These are phyloP conservation scores for Pezizomycotina sp. DNA, from an alignment of 2,329 filamentous ascomycete genomes.

Conservation along the genomic window DNA sequence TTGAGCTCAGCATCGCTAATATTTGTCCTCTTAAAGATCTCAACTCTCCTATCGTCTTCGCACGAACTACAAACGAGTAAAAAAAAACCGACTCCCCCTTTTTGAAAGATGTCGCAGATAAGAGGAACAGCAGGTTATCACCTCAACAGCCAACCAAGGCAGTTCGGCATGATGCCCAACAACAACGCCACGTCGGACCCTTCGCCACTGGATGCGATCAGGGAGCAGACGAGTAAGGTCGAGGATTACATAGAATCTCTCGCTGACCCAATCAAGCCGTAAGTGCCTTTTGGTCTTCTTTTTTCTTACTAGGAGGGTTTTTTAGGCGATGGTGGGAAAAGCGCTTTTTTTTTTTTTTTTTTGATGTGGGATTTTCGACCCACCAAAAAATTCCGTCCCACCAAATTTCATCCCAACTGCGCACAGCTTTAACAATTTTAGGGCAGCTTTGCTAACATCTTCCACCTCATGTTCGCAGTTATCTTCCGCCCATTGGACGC, in stretches of 20 bases:
- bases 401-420: too few species aligned
- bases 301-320: background rate
- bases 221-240: conserved; percentile 94
- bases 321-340: background rate
- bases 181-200: conserved; percentile 27
- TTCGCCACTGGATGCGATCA: conserved; percentile 63
- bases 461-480: conserved; percentile 39
- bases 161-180: conserved; percentile 28
- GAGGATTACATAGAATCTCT: conserved; percentile 79
- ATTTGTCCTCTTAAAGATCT: too few species aligned
- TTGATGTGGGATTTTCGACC: background rate
- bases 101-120: conserved; percentile 39
- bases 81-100: too few species aligned
- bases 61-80: too few species aligned
- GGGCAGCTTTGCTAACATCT: conserved; percentile 26
- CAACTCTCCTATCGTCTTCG: too few species aligned
- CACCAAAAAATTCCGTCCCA: too few species aligned
- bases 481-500: conserved; percentile 84
- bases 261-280: conserved; percentile 91
- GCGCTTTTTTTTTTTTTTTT: conserved; percentile 1
- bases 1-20: too few species aligned
- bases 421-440: too few species aligned
- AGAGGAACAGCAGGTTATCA: conserved; percentile 37
- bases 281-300: conserved; percentile 32
- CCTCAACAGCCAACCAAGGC: conserved; percentile 27